phyloP scores from a whole-genome alignment of 495 filamentous ascomycete genomes.

The Lasiosphaeria miniovina region DNA sequence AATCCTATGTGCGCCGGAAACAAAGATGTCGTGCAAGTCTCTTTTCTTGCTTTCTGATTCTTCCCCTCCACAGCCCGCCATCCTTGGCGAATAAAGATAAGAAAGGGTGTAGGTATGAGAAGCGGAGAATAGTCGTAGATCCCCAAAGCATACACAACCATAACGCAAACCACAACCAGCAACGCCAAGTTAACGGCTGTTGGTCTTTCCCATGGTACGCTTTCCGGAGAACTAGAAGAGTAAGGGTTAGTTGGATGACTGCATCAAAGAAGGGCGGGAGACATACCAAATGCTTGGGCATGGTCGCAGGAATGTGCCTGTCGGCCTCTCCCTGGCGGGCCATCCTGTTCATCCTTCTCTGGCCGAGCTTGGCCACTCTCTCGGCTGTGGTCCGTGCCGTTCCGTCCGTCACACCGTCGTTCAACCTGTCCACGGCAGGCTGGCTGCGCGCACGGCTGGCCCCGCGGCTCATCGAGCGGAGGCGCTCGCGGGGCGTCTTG shows the following conservation, averaged over 20 bases:
- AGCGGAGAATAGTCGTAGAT: not conserved
- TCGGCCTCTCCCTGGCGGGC: conserved; percentile 94
- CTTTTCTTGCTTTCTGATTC: no score
- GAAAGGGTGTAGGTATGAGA: no score
- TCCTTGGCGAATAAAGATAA: no score
- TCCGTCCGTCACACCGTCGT: conserved; percentile 70
- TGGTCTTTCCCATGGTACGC: conserved; percentile 57
- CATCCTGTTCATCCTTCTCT: conserved; percentile 99
- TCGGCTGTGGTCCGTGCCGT: conserved; percentile 72
- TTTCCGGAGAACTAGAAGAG: conserved; percentile 51
- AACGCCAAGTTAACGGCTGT: conserved; percentile 29
- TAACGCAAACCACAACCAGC: not conserved
- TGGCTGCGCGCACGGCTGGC: conserved; percentile 77
- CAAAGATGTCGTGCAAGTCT: no score
- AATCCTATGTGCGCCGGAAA: no score
- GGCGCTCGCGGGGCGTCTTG: conserved; percentile 54
- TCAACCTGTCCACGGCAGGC: conserved; percentile 70
- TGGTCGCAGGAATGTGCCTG: conserved; percentile 75
- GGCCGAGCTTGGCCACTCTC: conserved; percentile 76
- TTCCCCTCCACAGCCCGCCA: no score
- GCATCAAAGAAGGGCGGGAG: not conserved
- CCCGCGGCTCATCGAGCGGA: conserved; percentile 70
- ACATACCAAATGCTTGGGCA: conserved; percentile 91
- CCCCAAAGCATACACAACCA: not conserved
- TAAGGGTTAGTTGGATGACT: not conserved